A percentile compares a stretch with the other conserved stretches of the same genome.
Evolutionary conservation across 495 filamentous ascomycete species (phyloP).

Genomic region (Aspergillus indologenus): DNA sequence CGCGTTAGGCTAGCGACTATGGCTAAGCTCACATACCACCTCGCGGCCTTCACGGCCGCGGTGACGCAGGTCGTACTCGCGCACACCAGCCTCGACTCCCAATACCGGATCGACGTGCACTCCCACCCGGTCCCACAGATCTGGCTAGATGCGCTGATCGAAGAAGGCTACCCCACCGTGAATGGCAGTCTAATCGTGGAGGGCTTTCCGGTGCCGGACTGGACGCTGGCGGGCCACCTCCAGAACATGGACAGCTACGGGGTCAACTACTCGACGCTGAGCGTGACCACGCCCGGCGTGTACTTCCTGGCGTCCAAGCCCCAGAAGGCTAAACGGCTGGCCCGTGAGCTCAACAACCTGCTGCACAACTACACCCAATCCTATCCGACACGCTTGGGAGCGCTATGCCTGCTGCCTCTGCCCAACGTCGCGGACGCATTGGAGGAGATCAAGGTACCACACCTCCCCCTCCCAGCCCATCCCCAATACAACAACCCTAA

Average conservation of each 20-base stretch:
- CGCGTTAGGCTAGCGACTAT: too few species aligned
- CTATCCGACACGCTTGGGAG: conserved; percentile 42
- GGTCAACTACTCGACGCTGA: conserved; percentile 47
- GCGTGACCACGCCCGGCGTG: conserved; percentile 45
- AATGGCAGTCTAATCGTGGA: conserved; percentile 32
- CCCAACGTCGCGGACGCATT: conserved; percentile 39
- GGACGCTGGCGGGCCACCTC: conserved; percentile 43
- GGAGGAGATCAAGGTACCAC: conserved; percentile 35
- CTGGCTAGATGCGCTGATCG: conserved; percentile 27
- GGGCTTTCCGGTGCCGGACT: conserved; percentile 27
- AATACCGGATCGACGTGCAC: conserved; percentile 33
- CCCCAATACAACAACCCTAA: too few species aligned
- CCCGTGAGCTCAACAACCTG: conserved; percentile 25
- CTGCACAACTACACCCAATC: conserved; percentile 32
- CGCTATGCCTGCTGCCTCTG: conserved; percentile 49
- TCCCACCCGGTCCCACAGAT: conserved; percentile 32
- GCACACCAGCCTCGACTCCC: too few species aligned
- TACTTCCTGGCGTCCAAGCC: conserved; percentile 32
- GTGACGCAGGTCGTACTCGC: too few species aligned
- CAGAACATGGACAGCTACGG: conserved; percentile 38
- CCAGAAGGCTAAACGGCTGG: conserved; percentile 17
- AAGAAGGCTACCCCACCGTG: conserved; percentile 26
- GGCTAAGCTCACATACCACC: too few species aligned
- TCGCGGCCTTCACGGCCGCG: too few species aligned
- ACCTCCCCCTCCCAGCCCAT: too few species aligned